Percentiles rank a stretch among this genome's conserved stretches.
Conservation (phyloP, 1,284 basidiomycete species). For the Fistulinella cinereoalba region DNA sequence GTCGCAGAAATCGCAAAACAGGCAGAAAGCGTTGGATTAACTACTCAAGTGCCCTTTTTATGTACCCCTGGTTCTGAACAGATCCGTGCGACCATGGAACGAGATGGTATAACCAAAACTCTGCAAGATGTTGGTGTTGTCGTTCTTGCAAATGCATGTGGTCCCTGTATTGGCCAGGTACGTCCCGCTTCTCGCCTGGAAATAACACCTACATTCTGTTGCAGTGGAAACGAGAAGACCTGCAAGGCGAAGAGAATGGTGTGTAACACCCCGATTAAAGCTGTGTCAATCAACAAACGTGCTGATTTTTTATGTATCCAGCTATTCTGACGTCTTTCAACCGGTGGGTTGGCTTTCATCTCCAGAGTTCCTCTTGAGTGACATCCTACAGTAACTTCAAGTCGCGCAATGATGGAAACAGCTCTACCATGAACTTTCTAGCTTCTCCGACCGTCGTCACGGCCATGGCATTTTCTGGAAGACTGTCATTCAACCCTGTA, state of each 20-base stretch:
- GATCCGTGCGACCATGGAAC: conserved; percentile 96
- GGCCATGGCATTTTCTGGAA: conserved; percentile 95
- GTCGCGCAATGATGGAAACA: conserved; percentile 96
- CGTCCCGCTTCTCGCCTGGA: conserved; percentile 13
- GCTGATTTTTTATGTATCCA: conserved; percentile 29
- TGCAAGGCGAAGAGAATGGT: conserved; percentile 92
- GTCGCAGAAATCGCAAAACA: conserved; percentile 92
- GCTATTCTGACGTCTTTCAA: conserved; percentile 98
- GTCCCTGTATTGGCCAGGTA: conserved; percentile 97
- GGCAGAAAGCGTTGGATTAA: conserved; percentile 81
- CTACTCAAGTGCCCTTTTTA: conserved; percentile 88
- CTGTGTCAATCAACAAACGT: not conserved
- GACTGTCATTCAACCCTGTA: conserved; percentile 92
- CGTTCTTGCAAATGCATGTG: conserved; percentile 97
- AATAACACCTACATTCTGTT: conserved; percentile 5
- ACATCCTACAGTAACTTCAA: conserved; percentile 74
- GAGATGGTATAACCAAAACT: conserved; percentile 82
- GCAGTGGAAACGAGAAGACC: conserved; percentile 92
- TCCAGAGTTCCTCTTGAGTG: not conserved
- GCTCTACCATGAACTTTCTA: conserved; percentile 96
- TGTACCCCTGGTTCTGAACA: conserved; percentile 98
- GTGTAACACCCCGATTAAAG: conserved; percentile 20
- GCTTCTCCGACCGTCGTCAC: conserved; percentile 97
- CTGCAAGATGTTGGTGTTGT: conserved; percentile 86
- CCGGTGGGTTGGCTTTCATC: conserved; percentile 44